These are phyloP conservation scores for Saccharomyces hybrid DNA, from an alignment of 1,139 yeast genomes.

Conservation along the genomic window DNA sequence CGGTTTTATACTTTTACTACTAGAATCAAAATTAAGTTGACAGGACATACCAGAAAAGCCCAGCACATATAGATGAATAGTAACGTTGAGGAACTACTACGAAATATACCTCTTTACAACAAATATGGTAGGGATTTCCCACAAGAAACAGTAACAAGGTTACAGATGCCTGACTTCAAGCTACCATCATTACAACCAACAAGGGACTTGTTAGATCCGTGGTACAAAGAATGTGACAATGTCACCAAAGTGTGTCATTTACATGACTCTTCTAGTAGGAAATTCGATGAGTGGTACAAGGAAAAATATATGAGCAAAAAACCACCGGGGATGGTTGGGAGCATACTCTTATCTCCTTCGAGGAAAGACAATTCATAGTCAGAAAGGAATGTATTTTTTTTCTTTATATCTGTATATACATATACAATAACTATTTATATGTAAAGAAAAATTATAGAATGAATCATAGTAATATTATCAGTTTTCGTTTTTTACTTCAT, in stretches of 20 bases:
- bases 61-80: neutral
- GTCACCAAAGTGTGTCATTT: conserved; percentile 11
- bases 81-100: conserved; percentile 18
- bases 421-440: neutral
- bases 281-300: conserved; percentile 26
- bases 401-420: neutral
- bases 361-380: conserved; percentile 6
- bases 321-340: conserved; percentile 27
- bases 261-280: conserved; percentile 11
- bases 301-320: conserved; percentile 21
- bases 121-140: conserved; percentile 21
- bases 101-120: conserved; percentile 21
- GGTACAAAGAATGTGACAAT: conserved; percentile 24
- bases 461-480: neutral
- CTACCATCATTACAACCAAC: conserved; percentile 17
- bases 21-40: neutral
- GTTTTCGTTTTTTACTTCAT: conserved; percentile 3
- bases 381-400: neutral
- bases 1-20: neutral
- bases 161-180: conserved; percentile 15
- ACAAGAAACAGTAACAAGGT: conserved; percentile 10
- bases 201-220: conserved; percentile 24
- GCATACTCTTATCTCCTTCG: conserved; percentile 21
- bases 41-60: neutral
- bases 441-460: neutral